A percentile compares a stretch with the other conserved stretches of the same genome.
These are phyloP conservation scores for Fusarium poae DNA, from an alignment of 2,329 filamentous ascomycete species.

Conservation along the genomic window DNA sequence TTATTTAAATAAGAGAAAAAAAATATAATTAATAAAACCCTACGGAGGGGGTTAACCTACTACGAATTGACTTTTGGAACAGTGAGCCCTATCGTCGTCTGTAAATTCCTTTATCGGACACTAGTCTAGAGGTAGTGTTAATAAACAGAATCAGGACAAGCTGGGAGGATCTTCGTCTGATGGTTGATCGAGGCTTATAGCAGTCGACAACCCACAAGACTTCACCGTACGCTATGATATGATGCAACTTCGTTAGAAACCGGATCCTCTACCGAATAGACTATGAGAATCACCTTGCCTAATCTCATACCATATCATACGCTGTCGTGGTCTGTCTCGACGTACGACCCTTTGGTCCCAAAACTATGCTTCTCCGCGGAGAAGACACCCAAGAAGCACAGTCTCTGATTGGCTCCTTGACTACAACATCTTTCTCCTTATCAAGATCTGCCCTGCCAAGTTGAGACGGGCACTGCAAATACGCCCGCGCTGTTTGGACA, in stretches of 20 bases:
- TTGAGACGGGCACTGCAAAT: slow-evolving; percentile 20
- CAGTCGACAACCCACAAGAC: slow-evolving; percentile 25
- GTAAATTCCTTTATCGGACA: too few relatives aligned
- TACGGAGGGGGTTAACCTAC: too few relatives aligned
- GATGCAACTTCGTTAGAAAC: slow-evolving; percentile 22
- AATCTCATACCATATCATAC: slow-evolving; percentile 32
- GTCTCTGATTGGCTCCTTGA: slow-evolving; percentile 36
- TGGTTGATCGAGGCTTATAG: slow-evolving; percentile 26
- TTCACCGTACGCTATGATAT: slow-evolving; percentile 5
- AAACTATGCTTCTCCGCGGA: slow-evolving; percentile 46
- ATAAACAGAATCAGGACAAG: background rate
- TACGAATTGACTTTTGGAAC: too few relatives aligned
- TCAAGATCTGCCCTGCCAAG: slow-evolving; percentile 40
- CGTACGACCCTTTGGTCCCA: slow-evolving; percentile 32
- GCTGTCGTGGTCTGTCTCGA: slow-evolving; percentile 37
- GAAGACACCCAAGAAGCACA: slow-evolving; percentile 2
- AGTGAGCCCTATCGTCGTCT: too few relatives aligned
- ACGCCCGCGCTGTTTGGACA: slow-evolving; percentile 20
- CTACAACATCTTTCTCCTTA: slow-evolving; percentile 36
- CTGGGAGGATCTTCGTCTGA: background rate
- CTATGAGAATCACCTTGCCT: slow-evolving; percentile 19
- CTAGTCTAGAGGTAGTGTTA: too few relatives aligned
- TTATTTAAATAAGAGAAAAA: too few relatives aligned
- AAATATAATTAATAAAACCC: too few relatives aligned
- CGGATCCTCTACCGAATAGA: slow-evolving; percentile 7